A percentile compares a stretch with the other conserved stretches of the same genome.
Conservation (phyloP, 2,329 filamentous ascomycete species). For the Venturia carpophila region DNA sequence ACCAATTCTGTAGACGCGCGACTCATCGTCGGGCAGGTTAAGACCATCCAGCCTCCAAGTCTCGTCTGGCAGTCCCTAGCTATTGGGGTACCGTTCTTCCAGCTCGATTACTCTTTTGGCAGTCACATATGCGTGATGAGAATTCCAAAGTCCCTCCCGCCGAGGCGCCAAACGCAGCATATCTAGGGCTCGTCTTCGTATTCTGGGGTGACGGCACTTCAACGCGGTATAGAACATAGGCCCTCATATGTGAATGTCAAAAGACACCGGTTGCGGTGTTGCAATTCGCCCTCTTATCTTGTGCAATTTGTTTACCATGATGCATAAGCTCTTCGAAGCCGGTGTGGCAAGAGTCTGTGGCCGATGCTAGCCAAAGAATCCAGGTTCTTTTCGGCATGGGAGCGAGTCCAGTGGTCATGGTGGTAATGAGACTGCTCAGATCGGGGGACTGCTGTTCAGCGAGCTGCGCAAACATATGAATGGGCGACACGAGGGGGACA, state of each 20-base stretch:
- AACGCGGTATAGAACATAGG: slow-evolving; percentile 15
- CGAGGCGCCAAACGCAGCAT: slow-evolving; percentile 4
- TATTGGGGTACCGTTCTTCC: slow-evolving; percentile 10
- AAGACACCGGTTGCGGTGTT: slow-evolving; percentile 8
- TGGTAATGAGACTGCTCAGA: background rate
- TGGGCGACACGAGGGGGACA: background rate
- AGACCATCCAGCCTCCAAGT: background rate
- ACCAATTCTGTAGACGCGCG: background rate
- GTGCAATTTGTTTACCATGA: background rate
- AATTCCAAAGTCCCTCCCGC: slow-evolving; percentile 13
- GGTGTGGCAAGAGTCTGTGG: slow-evolving; percentile 3
- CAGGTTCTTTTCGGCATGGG: slow-evolving; percentile 8
- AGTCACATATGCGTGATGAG: background rate
- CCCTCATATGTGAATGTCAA: background rate
- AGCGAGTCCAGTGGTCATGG: background rate
- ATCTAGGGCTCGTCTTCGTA: slow-evolving; percentile 10
- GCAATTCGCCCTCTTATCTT: background rate
- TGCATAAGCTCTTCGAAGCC: slow-evolving; percentile 13
- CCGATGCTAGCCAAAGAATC: no score
- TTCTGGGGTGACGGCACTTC: slow-evolving; percentile 17
- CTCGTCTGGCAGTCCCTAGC: slow-evolving; percentile 2
- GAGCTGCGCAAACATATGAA: background rate
- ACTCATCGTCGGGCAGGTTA: background rate
- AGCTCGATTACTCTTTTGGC: slow-evolving; percentile 12
- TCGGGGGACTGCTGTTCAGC: background rate